These are phyloP conservation scores for Corchorus olitorius DNA, from an alignment of 345 rosid genomes.

Conservation along the genomic window DNA sequence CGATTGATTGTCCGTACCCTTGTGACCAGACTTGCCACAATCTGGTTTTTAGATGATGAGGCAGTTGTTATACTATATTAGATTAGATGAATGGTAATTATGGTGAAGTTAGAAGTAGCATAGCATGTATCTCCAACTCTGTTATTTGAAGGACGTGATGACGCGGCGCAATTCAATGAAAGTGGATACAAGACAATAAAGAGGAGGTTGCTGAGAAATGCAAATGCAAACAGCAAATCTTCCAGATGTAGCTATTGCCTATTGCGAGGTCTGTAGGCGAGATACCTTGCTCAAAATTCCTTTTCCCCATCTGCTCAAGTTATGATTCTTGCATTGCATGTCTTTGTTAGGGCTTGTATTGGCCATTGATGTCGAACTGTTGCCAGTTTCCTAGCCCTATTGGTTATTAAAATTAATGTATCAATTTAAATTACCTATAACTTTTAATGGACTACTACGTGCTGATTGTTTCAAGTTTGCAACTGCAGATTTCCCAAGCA, in stretches of 20 bases:
- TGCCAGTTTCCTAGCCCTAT: background rate
- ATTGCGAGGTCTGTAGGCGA: background rate
- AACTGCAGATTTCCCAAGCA: background rate
- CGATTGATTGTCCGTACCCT: constrained; percentile 84
- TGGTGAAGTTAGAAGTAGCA: constrained; percentile 5
- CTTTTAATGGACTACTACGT: background rate
- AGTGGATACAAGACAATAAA: constrained; percentile 34
- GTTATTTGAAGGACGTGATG: background rate
- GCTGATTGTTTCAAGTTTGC: background rate
- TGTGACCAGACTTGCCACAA: constrained; percentile 94
- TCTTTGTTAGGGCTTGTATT: background rate
- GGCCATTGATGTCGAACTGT: background rate
- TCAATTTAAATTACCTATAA: background rate
- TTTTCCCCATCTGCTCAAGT: background rate
- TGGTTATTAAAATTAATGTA: background rate
- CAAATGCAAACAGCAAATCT: constrained; percentile 28
- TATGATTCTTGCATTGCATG: background rate
- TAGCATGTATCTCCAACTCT: no score
- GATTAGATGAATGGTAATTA: background rate
- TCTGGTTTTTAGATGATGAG: constrained; percentile 74
- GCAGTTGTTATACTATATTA: background rate
- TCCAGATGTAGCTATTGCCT: background rate
- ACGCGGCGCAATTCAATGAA: constrained; percentile 14
- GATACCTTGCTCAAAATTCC: background rate
- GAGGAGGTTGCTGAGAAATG: constrained; percentile 26